Percentiles rank a stretch among this genome's conserved stretches.
Conservation (phyloP, 2,329 filamentous ascomycete genomes). For the Pyricularia grisea region DNA sequence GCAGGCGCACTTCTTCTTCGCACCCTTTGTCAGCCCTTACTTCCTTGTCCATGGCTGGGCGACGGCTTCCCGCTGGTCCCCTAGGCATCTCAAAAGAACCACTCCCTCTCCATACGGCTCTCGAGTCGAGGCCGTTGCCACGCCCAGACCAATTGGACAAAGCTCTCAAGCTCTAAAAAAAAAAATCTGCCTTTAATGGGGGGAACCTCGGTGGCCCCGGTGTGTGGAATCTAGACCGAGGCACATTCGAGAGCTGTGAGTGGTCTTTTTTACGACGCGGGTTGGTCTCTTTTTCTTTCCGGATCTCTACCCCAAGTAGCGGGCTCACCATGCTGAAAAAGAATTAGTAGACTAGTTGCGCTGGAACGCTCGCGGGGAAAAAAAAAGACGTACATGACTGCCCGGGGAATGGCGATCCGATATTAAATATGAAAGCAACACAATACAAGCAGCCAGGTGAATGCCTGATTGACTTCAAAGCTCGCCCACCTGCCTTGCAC, state of each 20-base stretch:
- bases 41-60: neutral
- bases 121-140: neutral
- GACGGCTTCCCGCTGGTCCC: neutral
- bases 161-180: neutral
- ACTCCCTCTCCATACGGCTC: neutral
- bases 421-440: no score
- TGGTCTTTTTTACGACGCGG: neutral
- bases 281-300: no score
- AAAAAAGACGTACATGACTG: no score
- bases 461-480: no score
- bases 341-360: no score
- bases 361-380: no score
- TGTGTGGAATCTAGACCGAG: neutral
- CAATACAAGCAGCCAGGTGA: no score
- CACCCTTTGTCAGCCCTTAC: neutral
- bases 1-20: neutral
- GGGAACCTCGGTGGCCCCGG: neutral
- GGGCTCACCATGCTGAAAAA: no score
- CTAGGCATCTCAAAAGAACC: neutral
- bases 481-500: no score
- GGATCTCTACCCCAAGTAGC: no score
- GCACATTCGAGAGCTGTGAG: neutral
- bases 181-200: neutral
- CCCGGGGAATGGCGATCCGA: no score
- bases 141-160: neutral